Evolutionary conservation across 116 monocot genomes (phyloP).

Genomic region (Posidonia oceanica): DNA sequence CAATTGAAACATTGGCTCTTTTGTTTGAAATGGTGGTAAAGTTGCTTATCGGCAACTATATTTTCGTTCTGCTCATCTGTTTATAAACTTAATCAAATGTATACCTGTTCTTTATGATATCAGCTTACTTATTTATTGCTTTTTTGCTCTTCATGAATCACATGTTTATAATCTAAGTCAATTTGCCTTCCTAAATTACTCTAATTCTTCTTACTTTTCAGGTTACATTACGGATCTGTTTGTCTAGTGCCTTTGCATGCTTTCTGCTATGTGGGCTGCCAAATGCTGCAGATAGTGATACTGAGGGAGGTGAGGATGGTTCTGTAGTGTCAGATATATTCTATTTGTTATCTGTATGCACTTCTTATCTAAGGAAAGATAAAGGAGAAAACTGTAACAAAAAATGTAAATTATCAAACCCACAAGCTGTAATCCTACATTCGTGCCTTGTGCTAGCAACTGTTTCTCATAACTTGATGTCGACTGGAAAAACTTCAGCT

Average conservation of each 20-base stretch:
- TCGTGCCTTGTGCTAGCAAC: constrained; percentile 73
- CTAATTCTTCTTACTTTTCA: constrained; percentile 24
- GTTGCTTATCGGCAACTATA: too few species aligned
- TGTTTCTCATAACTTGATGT: constrained; percentile 48
- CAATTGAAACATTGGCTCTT: too few species aligned
- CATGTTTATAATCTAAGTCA: background rate
- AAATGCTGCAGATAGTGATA: constrained; percentile 32
- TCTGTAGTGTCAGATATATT: constrained; percentile 72
- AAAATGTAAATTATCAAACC: constrained; percentile 76
- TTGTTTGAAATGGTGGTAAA: too few species aligned
- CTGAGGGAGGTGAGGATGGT: constrained; percentile 64
- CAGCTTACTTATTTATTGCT: too few species aligned
- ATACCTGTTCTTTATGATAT: too few species aligned
- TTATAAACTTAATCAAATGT: too few species aligned
- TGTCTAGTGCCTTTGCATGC: constrained; percentile 33
- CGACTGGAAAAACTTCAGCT: constrained; percentile 31
- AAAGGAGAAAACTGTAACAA: constrained; percentile 43
- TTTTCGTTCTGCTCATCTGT: too few species aligned
- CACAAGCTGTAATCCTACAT: constrained; percentile 56
- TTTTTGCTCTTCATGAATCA: too few species aligned
- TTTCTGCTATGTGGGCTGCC: constrained; percentile 44
- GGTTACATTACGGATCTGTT: constrained; percentile 75
- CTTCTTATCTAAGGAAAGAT: constrained; percentile 67
- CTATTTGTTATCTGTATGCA: constrained; percentile 46
- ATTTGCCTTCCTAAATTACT: background rate